Base-by-base conservation (phyloP, 768 basidiomycete species). In the Pisolithus marmoratus region DNA sequence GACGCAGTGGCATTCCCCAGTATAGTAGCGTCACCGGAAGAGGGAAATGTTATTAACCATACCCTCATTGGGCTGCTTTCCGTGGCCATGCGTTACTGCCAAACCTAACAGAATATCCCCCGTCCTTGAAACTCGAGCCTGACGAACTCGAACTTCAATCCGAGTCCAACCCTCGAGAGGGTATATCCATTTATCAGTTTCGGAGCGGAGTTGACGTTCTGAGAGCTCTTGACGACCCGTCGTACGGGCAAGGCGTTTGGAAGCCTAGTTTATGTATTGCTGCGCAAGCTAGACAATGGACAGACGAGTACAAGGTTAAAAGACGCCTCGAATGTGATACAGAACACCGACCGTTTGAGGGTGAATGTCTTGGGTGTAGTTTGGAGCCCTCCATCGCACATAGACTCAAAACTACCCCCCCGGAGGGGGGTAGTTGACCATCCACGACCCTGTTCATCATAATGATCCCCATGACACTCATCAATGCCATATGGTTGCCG, bases 171-270 rank as follows among this genome's bases (percentile, higher is more conserved):
- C 58, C 34, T 72, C 72, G 7, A 75, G 54, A n/a, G 74, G 52
- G 50, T 66, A 67, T 52, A 77, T 50, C 38, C 77, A 74, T 56
- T 74, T 71, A 50, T 70, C 60, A 38, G 83, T 62, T 52, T 72
- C 75, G 7, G 58, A 68, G 36, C 70, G 66, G 48, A 87, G 75
- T 15, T 75, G 71, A 23, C 71, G 70, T 14, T 70, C 70, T 20
- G 78, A 72, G 5, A 83, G 84, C 8, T 62, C 74, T 20, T 69
- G 68, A 37, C 77, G 79, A 14, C 84, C 81, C 4, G 79, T 80
- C 82, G 89, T 85, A 46, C 77, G 81, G 8, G 87, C 85, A 48
- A 82, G 75, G 48, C 87, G 84, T 51, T 74, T 76, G 49, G 79
- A 69, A 48, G 77, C 74, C 46, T 80, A 82, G 66, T 88, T 90